Evolutionary conservation across 768 basidiomycete species (phyloP).

Genomic region (Kwoniella dendrophila): DNA sequence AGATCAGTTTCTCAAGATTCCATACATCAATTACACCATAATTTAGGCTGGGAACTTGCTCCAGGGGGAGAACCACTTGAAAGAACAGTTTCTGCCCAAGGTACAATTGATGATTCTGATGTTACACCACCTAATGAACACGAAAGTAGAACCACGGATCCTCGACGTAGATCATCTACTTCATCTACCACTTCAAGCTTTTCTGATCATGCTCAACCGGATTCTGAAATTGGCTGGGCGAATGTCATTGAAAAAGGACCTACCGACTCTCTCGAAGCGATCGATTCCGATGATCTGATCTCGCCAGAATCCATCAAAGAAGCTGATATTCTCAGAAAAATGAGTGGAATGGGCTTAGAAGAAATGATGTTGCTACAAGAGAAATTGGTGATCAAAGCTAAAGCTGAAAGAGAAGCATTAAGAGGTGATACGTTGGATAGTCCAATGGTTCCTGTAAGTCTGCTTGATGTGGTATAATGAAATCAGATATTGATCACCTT

Average conservation of each 20-base stretch:
- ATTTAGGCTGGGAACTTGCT: constrained; percentile 6
- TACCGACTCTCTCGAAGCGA: not conserved
- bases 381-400: constrained; percentile 41
- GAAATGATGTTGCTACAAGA: constrained; percentile 37
- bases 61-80: not conserved
- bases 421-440: constrained; percentile 17
- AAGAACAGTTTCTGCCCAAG: constrained; percentile 14
- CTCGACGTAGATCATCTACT: constrained; percentile 5
- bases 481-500: not conserved
- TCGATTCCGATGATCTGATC: constrained; percentile 3
- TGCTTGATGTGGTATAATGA: not conserved
- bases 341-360: constrained; percentile 34
- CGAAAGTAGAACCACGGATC: not conserved
- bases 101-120: constrained; percentile 13
- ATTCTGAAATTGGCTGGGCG: constrained; percentile 19
- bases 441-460: constrained; percentile 26
- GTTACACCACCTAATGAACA: not conserved
- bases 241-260: constrained; percentile 4
- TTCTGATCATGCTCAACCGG: not conserved
- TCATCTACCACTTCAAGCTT: constrained; percentile 26
- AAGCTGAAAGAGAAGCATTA: constrained; percentile 38
- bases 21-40: constrained; percentile 9
- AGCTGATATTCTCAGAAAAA: constrained; percentile 18
- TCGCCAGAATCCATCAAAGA: not conserved
- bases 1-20: constrained; percentile 18